These are phyloP conservation scores for Waltergamsia citrina DNA, from an alignment of 2,329 filamentous ascomycete genomes.

Conservation along the genomic window DNA sequence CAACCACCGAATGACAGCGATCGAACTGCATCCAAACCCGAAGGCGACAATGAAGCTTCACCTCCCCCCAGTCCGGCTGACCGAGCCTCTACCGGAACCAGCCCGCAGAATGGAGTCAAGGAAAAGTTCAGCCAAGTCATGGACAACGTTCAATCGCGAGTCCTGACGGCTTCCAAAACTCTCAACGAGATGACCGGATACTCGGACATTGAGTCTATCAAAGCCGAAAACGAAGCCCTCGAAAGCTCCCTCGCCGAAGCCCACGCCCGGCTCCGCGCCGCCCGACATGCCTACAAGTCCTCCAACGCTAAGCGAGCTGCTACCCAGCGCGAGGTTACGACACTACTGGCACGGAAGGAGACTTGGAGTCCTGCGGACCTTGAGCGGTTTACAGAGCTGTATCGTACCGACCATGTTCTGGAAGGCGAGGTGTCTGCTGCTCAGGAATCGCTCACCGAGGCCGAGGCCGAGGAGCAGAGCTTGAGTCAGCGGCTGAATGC, in stretches of 20 bases:
- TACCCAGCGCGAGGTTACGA: constrained; percentile 92
- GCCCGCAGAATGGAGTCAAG: constrained; percentile 20
- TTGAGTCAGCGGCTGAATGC: constrained; percentile 67
- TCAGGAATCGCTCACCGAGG: constrained; percentile 60
- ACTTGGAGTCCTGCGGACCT: constrained; percentile 81
- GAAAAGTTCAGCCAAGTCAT: constrained; percentile 47
- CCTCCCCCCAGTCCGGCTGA: constrained; percentile 14
- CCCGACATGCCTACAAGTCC: constrained; percentile 71
- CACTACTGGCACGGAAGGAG: constrained; percentile 86
- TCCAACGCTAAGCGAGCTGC: constrained; percentile 75
- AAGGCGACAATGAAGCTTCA: not conserved
- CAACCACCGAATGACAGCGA: not conserved
- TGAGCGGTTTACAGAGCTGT: constrained; percentile 88
- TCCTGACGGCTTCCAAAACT: constrained; percentile 76
- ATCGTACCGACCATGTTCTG: constrained; percentile 86
- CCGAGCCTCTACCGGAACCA: constrained; percentile 9
- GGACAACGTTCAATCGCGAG: constrained; percentile 80
- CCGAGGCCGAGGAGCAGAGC: constrained; percentile 74
- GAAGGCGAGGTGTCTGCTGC: constrained; percentile 73
- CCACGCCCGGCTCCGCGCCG: constrained; percentile 56
- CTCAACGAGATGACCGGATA: constrained; percentile 95
- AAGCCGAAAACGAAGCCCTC: constrained; percentile 63
- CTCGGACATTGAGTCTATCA: constrained; percentile 79
- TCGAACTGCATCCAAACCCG: not conserved
- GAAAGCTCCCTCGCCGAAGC: constrained; percentile 49